Base-by-base conservation (phyloP, 768 basidiomycete genomes). In the Hygrophorus pudorinus region DNA sequence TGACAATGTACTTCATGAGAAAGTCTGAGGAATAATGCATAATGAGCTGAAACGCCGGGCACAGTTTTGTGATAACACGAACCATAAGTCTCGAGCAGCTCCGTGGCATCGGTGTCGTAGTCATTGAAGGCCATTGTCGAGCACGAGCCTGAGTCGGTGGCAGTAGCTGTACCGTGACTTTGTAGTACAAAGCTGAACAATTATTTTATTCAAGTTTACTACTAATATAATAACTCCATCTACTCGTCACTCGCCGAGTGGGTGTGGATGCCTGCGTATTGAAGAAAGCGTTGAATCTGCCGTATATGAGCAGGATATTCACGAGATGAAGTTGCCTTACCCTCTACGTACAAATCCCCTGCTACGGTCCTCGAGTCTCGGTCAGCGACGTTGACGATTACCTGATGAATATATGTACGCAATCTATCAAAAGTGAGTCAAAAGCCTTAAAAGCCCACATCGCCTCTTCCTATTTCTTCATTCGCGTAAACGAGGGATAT, bases 1-100 rank as follows among this genome's bases (percentile, higher is more conserved):
- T 90, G 53, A 98, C 78, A 59, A 97, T 96, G 65, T 92, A 91
- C 69, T 99, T 99, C 81, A 97, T 90, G 53, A 99, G 77, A 63
- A 96, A 98, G 67, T 99, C 96, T 96, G 63, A 36, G 45, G 46
- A 36, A n/a, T n/a, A n/a, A n/a, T n/a, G n/a, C n/a, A 12, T 52
- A 37, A 44, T 50, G 57, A 53, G 28, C 13, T 8, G 21, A 11
- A 37, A 5, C 7, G 16, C 13, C 9, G 12, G 32, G 34, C 28
- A 16, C 31, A 24, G 42, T 20, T 41, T n/a, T 24, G 32, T 14
- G 24, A 17, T 36, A 38, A 38, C 31, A 48, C 73, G 44, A 29
- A 91, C 92, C 92, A 63, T 97, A 97, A 49, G 91, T 90, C 65
- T 96, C 92, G 53, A 93, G 62, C 39, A 97, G 77, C 62, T 97